Base-by-base conservation (phyloP, 2,329 filamentous ascomycete genomes). In the Ceratocystis ficicola region DNA sequence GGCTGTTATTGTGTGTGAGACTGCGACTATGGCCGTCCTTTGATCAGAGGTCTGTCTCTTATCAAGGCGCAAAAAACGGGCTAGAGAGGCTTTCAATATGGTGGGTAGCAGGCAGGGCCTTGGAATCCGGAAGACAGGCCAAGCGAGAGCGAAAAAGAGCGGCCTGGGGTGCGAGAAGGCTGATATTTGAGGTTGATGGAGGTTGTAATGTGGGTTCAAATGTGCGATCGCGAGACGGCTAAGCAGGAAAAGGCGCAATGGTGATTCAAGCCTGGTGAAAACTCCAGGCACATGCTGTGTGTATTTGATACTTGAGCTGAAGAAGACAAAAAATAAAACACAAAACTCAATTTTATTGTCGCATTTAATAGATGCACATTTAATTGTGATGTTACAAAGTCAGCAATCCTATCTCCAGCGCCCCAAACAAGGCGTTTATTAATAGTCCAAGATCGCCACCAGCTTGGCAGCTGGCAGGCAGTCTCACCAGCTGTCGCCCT, bases 311-410 rank as follows among this genome's bases (percentile, higher is more conserved):
- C 22, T 57, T 41, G 30, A 32, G 30, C n/a, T 28, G 41, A 5
- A 63, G 12, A 48, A 62, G 28, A 62, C 28, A 20, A 63, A 28
- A 28, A 62, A 62, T 25, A 62, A 46, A 28, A 32, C 15, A 44
- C 20, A 28, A 57, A 57, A 50, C 22, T 50, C 36, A 30, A 44
- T 50, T 44, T 57, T 57, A 57, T 17, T 57, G 22, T 32, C 12
- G n/a, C 4, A 57, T 57, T 57, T 57, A 62, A 63, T 50, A 6
- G 61, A 48, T 50, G 20, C 8, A 12, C 59, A 22, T 41, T 44
- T 46, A 30, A 25, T 46, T 62, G 36, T 62, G 60, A 46, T 57
- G 28, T 25, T 57, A 57, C 52, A 57, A 25, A 57, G 52, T 32
- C 52, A 28, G 22, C 52, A 30, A 30, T 57, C 52, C 52, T 57